Evolutionary conservation across 2,329 filamentous ascomycete species (phyloP), one percentile per base, ranked within the genome.

Genomic region (Parastagonospora avenae): DNA sequence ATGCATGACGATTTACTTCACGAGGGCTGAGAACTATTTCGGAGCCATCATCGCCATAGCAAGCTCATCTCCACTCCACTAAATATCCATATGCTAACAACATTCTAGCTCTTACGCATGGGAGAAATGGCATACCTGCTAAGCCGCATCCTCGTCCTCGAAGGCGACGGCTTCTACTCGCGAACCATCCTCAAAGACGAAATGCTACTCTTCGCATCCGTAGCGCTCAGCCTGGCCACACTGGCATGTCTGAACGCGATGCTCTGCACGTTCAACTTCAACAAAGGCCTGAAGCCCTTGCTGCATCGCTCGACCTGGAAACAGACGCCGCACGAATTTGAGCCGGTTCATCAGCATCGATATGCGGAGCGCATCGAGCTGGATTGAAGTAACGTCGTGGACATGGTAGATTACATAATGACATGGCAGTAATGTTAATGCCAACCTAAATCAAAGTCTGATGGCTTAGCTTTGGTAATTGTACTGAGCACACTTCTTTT

Each of bases 211-310:
- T 64, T 61, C 19, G 42, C 58, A 14, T 29, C 42, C 16, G 43
- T 58, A 1, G 56, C 51, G 2, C 15, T 65, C 8, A 42, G 19
- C 4, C 46, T 63, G 4, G 49, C 52, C 9, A 42, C 40, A 0
- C 11, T 44, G 5, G 50, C 57, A 4, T 52, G 42, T 27, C n/a
- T 48, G 9, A 54, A 35, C 11, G 45, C 47, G 0, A 50, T 51
- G 4, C 2, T 60, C 7, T 67, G 64, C 51, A 35, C 62, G 2
- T 16, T 46, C 7, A 67, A 66, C 16, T 68, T 68, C 32, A 39
- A 47, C 2, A 62, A 66, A 8, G 64, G 64, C 0, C 33, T 68
- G 16, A 56, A 57, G 37, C 61, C 62, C 8, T 39, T 67, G 6
- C 46, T 67, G n/a, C 35, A 47, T 46, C 9, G 51, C 15, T 30